phyloP scores from a whole-genome alignment of 2,329 filamentous ascomycete species.

The Hymenoscyphus occultus region DNA sequence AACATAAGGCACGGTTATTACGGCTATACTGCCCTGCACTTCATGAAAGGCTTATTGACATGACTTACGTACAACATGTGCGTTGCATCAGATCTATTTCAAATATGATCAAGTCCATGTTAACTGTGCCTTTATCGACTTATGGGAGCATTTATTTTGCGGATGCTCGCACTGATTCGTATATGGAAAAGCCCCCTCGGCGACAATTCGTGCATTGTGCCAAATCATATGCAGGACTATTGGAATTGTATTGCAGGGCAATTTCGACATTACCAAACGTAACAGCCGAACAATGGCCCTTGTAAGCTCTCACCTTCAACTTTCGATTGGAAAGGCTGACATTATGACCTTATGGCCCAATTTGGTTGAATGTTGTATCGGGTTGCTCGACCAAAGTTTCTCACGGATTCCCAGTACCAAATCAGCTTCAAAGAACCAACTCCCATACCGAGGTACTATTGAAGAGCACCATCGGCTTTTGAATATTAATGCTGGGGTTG shows the following conservation, averaged over 20 bases:
- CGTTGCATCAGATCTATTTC: constrained; percentile 21
- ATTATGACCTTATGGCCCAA: constrained; percentile 34
- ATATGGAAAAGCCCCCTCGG: constrained; percentile 14
- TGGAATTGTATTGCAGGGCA: constrained; percentile 36
- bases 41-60: constrained; percentile 37
- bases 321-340: background rate
- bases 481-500: constrained; percentile 30
- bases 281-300: constrained; percentile 38
- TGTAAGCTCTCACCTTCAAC: constrained; percentile 32
- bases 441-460: constrained; percentile 39
- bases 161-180: constrained; percentile 14
- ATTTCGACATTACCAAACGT: constrained; percentile 16
- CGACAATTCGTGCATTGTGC: constrained; percentile 34
- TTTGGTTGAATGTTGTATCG: constrained; percentile 37
- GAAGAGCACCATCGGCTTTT: constrained; percentile 38
- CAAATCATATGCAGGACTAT: constrained; percentile 29
- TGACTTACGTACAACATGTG: constrained; percentile 34
- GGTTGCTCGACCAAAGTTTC: constrained; percentile 40
- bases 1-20: constrained; percentile 39
- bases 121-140: constrained; percentile 35
- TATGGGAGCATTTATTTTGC: constrained; percentile 39
- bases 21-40: constrained; percentile 42
- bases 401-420: constrained; percentile 36
- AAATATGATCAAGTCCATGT: constrained; percentile 21
- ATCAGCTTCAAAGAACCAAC: constrained; percentile 20